Percentiles rank a stretch among this genome's conserved stretches.
Evolutionary conservation across 345 rosid genomes (phyloP).

Genomic region (Nephelium lappaceum): DNA sequence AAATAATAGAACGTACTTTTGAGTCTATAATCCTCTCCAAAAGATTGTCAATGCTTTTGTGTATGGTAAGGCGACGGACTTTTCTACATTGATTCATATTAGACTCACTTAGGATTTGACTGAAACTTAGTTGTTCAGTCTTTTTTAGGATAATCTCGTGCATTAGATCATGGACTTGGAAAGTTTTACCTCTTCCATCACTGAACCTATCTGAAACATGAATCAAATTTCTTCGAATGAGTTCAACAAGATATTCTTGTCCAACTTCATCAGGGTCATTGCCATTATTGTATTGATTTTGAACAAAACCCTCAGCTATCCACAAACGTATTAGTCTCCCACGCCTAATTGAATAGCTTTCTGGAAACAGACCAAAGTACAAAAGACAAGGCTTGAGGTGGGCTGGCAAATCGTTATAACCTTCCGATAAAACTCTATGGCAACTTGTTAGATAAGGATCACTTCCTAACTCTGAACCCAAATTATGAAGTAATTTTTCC

Average conservation of each 20-base stretch:
- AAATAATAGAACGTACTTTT: slow-evolving; percentile 15
- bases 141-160: slow-evolving; percentile 13
- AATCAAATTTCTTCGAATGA: slow-evolving; percentile 18
- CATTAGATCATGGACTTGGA: slow-evolving; percentile 14
- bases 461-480: slow-evolving; percentile 7
- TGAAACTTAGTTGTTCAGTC: slow-evolving; percentile 6
- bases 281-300: not conserved
- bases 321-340: slow-evolving; percentile 19
- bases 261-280: slow-evolving; percentile 17
- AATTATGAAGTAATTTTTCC: not conserved
- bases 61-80: slow-evolving; percentile 12
- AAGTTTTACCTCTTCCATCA: not conserved
- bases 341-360: slow-evolving; percentile 5
- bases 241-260: slow-evolving; percentile 22
- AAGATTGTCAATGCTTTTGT: not conserved
- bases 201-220: not conserved
- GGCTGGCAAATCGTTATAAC: slow-evolving; percentile 26
- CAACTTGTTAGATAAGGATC: slow-evolving; percentile 6
- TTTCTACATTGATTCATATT: not conserved
- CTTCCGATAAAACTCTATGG: slow-evolving; percentile 10
- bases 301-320: slow-evolving; percentile 24
- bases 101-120: not conserved
- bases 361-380: slow-evolving; percentile 25
- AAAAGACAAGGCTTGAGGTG: slow-evolving; percentile 21
- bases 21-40: not conserved